These are phyloP conservation scores for Naganishia sp. DNA, from an alignment of 1,284 basidiomycete genomes.

Conservation along the genomic window DNA sequence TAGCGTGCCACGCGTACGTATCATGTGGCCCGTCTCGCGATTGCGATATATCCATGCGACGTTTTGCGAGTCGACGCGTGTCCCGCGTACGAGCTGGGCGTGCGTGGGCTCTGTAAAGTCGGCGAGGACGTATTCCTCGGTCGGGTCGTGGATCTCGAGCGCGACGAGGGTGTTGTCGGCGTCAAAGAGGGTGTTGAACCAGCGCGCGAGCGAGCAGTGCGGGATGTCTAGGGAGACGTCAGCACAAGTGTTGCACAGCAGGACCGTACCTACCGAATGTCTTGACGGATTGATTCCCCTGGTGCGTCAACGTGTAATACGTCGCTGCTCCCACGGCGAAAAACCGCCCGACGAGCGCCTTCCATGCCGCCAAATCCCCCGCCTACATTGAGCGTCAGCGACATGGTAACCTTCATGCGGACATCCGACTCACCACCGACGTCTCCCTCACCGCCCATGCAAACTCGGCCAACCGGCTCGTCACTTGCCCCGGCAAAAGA, in stretches of 20 bases:
- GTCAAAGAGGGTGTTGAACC: slow-evolving; percentile 20
- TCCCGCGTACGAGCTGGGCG: slow-evolving; percentile 6
- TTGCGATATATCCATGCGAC: slow-evolving; percentile 16
- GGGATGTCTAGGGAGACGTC: slow-evolving; percentile 7
- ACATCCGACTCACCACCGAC: background rate
- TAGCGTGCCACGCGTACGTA: slow-evolving; percentile 6
- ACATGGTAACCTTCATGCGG: no score
- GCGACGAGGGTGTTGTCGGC: slow-evolving; percentile 15
- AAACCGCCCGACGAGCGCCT: slow-evolving; percentile 1
- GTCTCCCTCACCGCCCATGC: slow-evolving; percentile 1
- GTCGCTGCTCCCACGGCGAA: slow-evolving; percentile 3
- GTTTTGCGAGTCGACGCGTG: slow-evolving; percentile 7
- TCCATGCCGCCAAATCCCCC: slow-evolving; percentile 7
- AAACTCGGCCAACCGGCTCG: slow-evolving; percentile 2
- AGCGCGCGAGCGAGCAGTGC: slow-evolving; percentile 18
- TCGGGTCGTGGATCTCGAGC: slow-evolving; percentile 14
- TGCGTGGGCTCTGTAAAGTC: background rate
- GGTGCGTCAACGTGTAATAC: slow-evolving; percentile 22
- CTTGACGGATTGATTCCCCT: slow-evolving; percentile 19
- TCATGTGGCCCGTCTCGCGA: background rate
- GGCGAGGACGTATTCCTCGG: slow-evolving; percentile 23
- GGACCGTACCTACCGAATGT: slow-evolving; percentile 7
- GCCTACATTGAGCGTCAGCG: background rate
- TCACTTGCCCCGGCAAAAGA: slow-evolving; percentile 16
- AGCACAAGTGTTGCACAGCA: background rate